A percentile compares a stretch with the other conserved stretches of the same genome.
Conservation (phyloP, 2,329 filamentous ascomycete species). For the Hypocrella siamensis region DNA sequence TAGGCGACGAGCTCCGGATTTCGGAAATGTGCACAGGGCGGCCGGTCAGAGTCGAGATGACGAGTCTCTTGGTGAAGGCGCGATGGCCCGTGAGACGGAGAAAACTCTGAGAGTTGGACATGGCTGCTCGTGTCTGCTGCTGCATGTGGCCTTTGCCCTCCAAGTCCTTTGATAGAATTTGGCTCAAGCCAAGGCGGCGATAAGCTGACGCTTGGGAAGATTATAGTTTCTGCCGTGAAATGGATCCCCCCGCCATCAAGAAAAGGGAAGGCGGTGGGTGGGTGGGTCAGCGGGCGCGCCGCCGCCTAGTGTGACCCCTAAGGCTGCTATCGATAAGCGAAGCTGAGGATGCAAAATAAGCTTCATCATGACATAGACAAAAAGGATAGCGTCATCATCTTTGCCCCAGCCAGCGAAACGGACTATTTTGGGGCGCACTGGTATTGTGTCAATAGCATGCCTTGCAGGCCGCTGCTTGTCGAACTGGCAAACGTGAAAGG, state of each 20-base stretch:
- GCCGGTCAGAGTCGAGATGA: slow-evolving; percentile 83
- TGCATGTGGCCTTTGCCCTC: no score
- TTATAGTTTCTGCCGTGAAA: slow-evolving; percentile 20
- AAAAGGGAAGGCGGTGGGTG: slow-evolving; percentile 16
- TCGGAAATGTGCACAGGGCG: slow-evolving; percentile 81
- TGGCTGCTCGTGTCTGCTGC: background rate
- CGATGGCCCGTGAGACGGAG: slow-evolving; percentile 74
- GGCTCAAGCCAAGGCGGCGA: background rate
- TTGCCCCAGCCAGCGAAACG: no score
- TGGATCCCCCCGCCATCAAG: background rate
- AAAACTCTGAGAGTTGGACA: slow-evolving; percentile 33
- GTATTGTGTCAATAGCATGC: slow-evolving; percentile 12
- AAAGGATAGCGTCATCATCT: no score
- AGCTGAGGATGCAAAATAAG: background rate
- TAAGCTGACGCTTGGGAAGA: slow-evolving; percentile 11
- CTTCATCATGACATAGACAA: no score
- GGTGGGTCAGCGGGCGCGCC: no score
- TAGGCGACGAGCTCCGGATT: slow-evolving; percentile 76
- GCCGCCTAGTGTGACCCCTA: no score
- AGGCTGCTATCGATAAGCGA: slow-evolving; percentile 21
- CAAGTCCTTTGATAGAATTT: background rate
- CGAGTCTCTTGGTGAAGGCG: slow-evolving; percentile 67
- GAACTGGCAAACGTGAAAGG: slow-evolving; percentile 19
- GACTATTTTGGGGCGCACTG: no score
- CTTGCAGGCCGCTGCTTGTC: slow-evolving; percentile 18